Base-by-base conservation (phyloP, 768 basidiomycete genomes). In the Pleurotus citrinopileatus region DNA sequence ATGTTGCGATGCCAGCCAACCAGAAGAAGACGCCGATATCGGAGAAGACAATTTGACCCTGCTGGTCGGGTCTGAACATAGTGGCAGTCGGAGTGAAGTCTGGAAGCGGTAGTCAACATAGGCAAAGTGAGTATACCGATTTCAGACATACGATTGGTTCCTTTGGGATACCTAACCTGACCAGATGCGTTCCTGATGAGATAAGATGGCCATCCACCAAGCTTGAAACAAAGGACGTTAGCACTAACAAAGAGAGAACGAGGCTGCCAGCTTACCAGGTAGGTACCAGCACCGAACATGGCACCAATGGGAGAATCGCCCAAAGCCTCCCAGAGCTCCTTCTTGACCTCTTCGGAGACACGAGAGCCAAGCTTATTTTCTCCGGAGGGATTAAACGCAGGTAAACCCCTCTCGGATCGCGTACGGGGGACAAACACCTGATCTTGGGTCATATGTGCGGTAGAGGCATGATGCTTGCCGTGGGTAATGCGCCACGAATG, bases 401-500 rank as follows among this genome's bases (percentile, higher is more conserved):
- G 84, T 23, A 86, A 74, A 37, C 84, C 82, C 19, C 81, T 69
- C 32, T 89, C 74, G 10, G 86, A 84, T 42, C 94, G 87, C n/a
- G 96, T 95, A 60, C 80, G 71, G 45, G 96, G 96, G 2, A 98
- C 94, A 62, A 92, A 97, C 55, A 98, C 96, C 66, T 98, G 94
- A 61, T 98, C 96, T 60, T 94, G 86, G 26, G 89, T 90, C 82
- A 97, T 82, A 70, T 98, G 95, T 13, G 80, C 90, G 3, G 94
- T 97, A 0, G 89, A 87, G 13, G 96, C 96, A 69, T 99, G 96
- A 71, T 99, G 96, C 69, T 94, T 91, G 22, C 82, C 92, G 67
- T 98, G 96, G 3, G 86, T 87, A 65, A 97, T 92, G 58, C 93
- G 82, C 96, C 95, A 98, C 3, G 93, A 91, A 66, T 98, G 94